phyloP scores from a whole-genome alignment of 2,329 filamentous ascomycete species.

The Xylaria sp. region DNA sequence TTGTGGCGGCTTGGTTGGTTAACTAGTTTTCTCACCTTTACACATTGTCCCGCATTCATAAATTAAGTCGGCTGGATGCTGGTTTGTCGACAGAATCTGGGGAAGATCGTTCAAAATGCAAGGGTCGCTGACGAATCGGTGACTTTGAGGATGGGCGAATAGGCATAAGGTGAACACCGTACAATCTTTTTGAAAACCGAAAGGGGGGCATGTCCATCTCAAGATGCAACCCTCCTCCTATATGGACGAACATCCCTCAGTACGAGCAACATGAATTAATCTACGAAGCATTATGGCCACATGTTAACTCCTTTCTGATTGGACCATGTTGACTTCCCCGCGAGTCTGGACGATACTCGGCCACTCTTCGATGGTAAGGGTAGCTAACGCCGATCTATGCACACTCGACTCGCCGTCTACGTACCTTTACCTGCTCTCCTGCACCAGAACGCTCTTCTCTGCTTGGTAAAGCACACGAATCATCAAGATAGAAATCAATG shows the following conservation, averaged over 20 bases:
- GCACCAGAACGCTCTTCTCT: background rate
- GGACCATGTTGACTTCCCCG: conserved; percentile 12
- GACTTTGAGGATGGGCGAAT: conserved; percentile 36
- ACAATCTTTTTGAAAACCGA: conserved; percentile 33
- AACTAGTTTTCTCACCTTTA: conserved; percentile 21
- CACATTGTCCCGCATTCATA: conserved; percentile 25
- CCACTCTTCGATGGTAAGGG: conserved; percentile 37
- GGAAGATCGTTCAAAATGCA: conserved; percentile 25
- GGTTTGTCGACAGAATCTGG: conserved; percentile 16
- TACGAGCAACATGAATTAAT: conserved; percentile 31
- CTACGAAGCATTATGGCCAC: conserved; percentile 27
- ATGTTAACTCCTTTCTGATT: conserved; percentile 27
- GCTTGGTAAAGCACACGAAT: background rate
- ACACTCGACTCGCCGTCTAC: background rate
- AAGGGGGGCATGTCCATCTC: conserved; percentile 41
- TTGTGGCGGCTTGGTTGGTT: conserved; percentile 8
- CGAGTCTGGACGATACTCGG: conserved; percentile 36
- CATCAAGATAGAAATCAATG: background rate
- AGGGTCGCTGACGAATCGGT: conserved; percentile 22
- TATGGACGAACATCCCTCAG: conserved; percentile 29
- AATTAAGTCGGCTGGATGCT: conserved; percentile 37
- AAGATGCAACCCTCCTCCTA: conserved; percentile 39
- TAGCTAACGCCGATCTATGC: conserved; percentile 15
- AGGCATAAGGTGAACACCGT: conserved; percentile 37
- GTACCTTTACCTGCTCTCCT: background rate